Conservation (phyloP, 2,329 filamentous ascomycete genomes). For the Lecanoromycetidae sp. region DNA sequence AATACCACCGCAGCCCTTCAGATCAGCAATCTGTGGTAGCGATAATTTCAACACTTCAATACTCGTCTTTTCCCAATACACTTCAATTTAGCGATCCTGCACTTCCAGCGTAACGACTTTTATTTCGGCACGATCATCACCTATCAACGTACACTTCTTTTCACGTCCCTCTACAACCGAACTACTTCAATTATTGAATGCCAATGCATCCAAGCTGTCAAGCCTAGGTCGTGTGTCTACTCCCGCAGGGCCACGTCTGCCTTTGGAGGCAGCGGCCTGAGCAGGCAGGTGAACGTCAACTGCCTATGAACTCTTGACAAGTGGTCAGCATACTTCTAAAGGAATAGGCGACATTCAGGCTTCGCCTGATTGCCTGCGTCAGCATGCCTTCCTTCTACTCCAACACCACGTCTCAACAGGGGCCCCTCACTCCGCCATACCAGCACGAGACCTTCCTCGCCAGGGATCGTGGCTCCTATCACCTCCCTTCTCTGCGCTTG, state of each 20-base stretch:
- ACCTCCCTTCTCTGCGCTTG: slow-evolving; percentile 3
- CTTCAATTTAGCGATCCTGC: slow-evolving; percentile 12
- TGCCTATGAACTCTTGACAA: background rate
- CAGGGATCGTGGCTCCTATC: background rate
- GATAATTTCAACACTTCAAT: background rate
- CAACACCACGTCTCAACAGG: slow-evolving; percentile 7
- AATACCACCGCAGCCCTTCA: slow-evolving; percentile 1
- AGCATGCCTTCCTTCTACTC: slow-evolving; percentile 17
- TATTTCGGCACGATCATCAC: slow-evolving; percentile 5
- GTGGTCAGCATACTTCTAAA: background rate
- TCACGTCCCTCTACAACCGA: background rate
- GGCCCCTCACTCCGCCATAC: slow-evolving; percentile 18
- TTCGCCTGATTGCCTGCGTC: background rate
- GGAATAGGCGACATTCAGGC: background rate
- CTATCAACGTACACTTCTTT: background rate
- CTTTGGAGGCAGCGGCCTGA: slow-evolving; percentile 1
- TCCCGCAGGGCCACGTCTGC: background rate
- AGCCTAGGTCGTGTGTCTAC: background rate
- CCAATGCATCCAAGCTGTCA: background rate
- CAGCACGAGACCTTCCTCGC: slow-evolving; percentile 9
- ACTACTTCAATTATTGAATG: background rate
- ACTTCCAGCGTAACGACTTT: slow-evolving; percentile 15
- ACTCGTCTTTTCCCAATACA: background rate
- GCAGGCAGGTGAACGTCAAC: background rate
- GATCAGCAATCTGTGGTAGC: background rate